Evolutionary conservation across 257 asterid genomes (phyloP), one percentile per base, ranked within the genome.

Genomic region (Jacaranda mimosifolia): DNA sequence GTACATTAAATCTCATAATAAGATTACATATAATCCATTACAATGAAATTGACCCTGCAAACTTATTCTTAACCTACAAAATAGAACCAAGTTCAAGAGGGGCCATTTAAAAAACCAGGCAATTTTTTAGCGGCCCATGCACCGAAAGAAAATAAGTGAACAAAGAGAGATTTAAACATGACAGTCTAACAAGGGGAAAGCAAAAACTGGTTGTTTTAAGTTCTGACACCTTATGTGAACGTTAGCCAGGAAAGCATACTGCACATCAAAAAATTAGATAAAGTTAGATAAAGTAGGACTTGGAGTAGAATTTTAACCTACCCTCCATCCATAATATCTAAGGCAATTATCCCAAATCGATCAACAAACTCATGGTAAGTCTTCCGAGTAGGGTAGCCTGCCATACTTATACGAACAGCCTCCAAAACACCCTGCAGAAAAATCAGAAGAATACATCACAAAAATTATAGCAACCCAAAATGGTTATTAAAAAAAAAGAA

Each of bases 381-480:
- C 89, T 91, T 95, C 82, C 99, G 91, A 6, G 98, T 93, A 72
- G 99, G 99, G 77, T 96, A 96, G 72, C 99, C 99, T 0, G 99
- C 99, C 92, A 96, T 83, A 89, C 99, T 96, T 84, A 96, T 96
- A 52, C 99, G 97, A 75, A 96, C 97, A 76, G 99, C 99, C 86
- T 96, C 99, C 59, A 96, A 77, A 79, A 96, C 99, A 87, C 99
- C 99, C 99, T 96, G 88, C 86, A 87, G 49, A 63, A 81, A 26
- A 51, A 68, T 57, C 65, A 80, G 68, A 75, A 65, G 45, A 77
- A 59, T 19, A 15, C 17, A 63, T 68, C 17, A 77, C 9, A 63
- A 81, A 55, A 79, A 68, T 46, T 70, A 57, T 51, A 10, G 68
- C 38, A 39, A 46, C 66, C 43, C 17, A 51, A 32, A 48, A 48